Evolutionary conservation across 2,329 filamentous ascomycete genomes (phyloP), one percentile per base, ranked within the genome.

Genomic region (Didymella lethalis): DNA sequence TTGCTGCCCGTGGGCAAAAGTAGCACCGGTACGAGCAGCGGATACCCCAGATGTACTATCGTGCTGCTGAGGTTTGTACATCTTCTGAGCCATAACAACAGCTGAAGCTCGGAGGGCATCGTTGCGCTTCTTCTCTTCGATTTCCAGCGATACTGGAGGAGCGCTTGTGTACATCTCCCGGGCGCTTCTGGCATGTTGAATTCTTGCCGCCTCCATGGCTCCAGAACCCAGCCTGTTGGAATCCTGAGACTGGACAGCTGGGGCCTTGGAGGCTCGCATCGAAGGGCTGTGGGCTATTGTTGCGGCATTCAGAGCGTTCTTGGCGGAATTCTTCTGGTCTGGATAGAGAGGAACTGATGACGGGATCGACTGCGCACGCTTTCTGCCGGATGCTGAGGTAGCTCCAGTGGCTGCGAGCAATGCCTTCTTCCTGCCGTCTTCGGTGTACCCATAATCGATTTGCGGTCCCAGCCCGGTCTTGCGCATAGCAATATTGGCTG

Each of bases 41-140:
- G 69, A 72, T 26, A 47, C 46, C 38, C 50, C 61, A 23, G 70
- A 48, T 36, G 67, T 68, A 31, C 83, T 80, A 7, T 87, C 84
- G 60, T 83, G 84, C 61, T 84, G 85, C 62, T 92, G 88, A 32
- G 86, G 81, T 11, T 82, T 85, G 72, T 93, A 97, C 88, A 97
- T 94, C 66, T 90, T 87, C 77, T 89, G 90, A 7, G 93, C 93
- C 92, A 97, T 96, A 11, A 90, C 91, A 3, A 97, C 82, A 2
- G 93, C 92, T 20, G 92, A 94, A 29, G 92, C 91, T 63, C 89
- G 90, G 2, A 96, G 81, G 4, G 88, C 87, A 65, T 92, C 90
- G 44, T 88, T 85, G 57, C 85, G 86, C 61, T 85, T 88, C 74
- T 88, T 85, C 69, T 97, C 92, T 40, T 95, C 89, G 0, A 87